Base-by-base conservation (phyloP, 148 eudicot species). In the Oxyria digyna region DNA sequence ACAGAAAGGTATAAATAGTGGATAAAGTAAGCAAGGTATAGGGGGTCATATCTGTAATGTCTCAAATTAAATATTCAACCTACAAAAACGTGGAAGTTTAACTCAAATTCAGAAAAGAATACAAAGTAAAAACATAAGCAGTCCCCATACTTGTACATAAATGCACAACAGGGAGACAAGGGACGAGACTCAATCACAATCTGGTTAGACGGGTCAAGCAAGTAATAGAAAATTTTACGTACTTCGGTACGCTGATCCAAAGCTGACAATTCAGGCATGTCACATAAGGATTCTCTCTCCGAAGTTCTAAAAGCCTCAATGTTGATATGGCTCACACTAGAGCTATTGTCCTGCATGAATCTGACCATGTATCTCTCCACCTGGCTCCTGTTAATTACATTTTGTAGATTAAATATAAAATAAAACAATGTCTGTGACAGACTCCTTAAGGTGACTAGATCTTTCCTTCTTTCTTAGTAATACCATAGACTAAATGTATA, bases 241-340 rank as follows among this genome's bases (percentile, higher is more conserved):
- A 92, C 98, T 77, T 84, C 94, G 46, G 85, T 83, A 67, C 80
- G 78, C 71, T 80, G 79, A 79, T 87, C 86, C 65, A 86, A 82
- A 89, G 84, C 79, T 33, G 87, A 71, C 64, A 78, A 32, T 73
- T 83, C 89, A 20, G 78, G 67, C 32, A 63, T 59, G 67, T 78
- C 85, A 24, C 57, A 54, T 71, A 74, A 86, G 67, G 77, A 79
- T 27, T 55, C 57, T 54, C 74, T 67, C 54, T 85, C 85, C 33
- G 87, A 80, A 68, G 78, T 76, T 35, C 26, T 78, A 66, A 84
- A 81, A 68, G 69, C 81, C 76, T 83, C 96, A 65, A 73, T 77
- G 72, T 74, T 72, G 74, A 72, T 54, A 40, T 62, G 57, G 0
- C 64, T 59, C 54, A 68, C 20, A 24, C 13, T 13, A 23, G 87